Evolutionary conservation across 1,139 yeast species (phyloP).

Genomic region (Yamadazyma atlantica): DNA sequence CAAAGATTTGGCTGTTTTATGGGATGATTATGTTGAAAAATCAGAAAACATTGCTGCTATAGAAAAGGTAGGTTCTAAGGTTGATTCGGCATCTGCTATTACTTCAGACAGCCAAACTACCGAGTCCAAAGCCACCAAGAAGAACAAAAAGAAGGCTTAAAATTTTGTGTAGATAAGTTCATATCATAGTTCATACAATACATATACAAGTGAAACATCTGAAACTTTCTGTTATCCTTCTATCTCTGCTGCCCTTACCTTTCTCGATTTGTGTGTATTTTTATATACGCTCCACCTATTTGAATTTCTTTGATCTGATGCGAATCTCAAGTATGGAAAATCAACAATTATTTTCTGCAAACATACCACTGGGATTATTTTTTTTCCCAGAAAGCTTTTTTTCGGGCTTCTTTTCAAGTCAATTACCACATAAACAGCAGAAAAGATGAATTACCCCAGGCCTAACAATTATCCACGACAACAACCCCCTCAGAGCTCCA

Average conservation of each 20-base stretch:
- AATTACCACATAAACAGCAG: too few relatives aligned
- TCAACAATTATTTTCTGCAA: conserved; percentile 1
- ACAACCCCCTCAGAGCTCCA: conserved; percentile 1
- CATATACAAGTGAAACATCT: too few relatives aligned
- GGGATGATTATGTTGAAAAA: conserved; percentile 42
- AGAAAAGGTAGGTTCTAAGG: background rate
- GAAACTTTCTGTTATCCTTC: too few relatives aligned
- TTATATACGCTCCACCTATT: too few relatives aligned
- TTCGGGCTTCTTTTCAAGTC: too few relatives aligned
- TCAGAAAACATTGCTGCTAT: conserved; percentile 13
- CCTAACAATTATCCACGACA: conserved; percentile 6
- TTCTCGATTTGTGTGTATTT: too few relatives aligned
- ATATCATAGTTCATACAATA: too few relatives aligned
- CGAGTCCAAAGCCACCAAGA: background rate
- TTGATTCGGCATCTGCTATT: background rate
- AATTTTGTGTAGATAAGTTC: too few relatives aligned
- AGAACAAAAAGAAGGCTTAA: conserved; percentile 2
- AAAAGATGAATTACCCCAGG: conserved; percentile 7
- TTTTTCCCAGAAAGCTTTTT: background rate
- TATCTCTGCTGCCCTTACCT: too few relatives aligned
- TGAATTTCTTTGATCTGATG: conserved; percentile 2
- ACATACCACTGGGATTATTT: background rate
- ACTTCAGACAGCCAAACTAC: background rate
- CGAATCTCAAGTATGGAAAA: conserved; percentile 1
- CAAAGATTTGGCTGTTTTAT: conserved; percentile 45